phyloP scores from a whole-genome alignment of 129 eudicot genomes.

The Kitagawia praeruptora region DNA sequence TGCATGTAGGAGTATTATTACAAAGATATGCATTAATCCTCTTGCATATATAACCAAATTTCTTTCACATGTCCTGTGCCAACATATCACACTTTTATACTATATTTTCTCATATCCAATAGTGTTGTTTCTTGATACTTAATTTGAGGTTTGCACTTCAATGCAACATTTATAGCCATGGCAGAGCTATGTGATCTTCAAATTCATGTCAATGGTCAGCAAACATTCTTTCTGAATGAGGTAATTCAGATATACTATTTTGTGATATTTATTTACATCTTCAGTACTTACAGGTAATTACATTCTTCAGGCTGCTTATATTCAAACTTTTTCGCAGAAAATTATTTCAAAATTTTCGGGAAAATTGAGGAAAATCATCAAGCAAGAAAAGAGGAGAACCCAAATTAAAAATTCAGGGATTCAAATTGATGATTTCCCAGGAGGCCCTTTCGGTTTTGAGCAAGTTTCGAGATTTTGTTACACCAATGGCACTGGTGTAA shows the following conservation, averaged over 20 bases:
- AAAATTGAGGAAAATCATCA: slow-evolving; percentile 64
- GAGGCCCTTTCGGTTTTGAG: slow-evolving; percentile 79
- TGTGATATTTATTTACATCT: slow-evolving; percentile 15
- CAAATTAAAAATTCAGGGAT: slow-evolving; percentile 47
- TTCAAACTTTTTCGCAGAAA: slow-evolving; percentile 37
- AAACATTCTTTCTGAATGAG: slow-evolving; percentile 79
- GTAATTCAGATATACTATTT: slow-evolving; percentile 21
- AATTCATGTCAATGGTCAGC: slow-evolving; percentile 76
- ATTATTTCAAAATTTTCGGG: slow-evolving; percentile 54
- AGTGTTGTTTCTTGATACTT: neutral
- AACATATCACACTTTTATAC: slow-evolving; percentile 19
- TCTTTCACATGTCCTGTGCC: slow-evolving; percentile 29
- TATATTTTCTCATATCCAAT: slow-evolving; percentile 12
- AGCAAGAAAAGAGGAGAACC: slow-evolving; percentile 49
- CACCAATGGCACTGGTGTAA: slow-evolving; percentile 43
- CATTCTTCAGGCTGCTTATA: neutral
- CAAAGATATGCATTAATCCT: neutral
- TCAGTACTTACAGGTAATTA: neutral
- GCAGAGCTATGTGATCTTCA: slow-evolving; percentile 68
- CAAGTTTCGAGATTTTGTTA: slow-evolving; percentile 66
- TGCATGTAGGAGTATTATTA: neutral
- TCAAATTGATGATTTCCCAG: slow-evolving; percentile 60
- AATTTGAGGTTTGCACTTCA: slow-evolving; percentile 25
- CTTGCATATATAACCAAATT: slow-evolving; percentile 13
- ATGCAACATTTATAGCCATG: slow-evolving; percentile 54